A percentile compares a stretch with the other conserved stretches of the same genome.
Evolutionary conservation across 208 protist species (phyloP).

Genomic region (Wallacemonas rigidus): DNA sequence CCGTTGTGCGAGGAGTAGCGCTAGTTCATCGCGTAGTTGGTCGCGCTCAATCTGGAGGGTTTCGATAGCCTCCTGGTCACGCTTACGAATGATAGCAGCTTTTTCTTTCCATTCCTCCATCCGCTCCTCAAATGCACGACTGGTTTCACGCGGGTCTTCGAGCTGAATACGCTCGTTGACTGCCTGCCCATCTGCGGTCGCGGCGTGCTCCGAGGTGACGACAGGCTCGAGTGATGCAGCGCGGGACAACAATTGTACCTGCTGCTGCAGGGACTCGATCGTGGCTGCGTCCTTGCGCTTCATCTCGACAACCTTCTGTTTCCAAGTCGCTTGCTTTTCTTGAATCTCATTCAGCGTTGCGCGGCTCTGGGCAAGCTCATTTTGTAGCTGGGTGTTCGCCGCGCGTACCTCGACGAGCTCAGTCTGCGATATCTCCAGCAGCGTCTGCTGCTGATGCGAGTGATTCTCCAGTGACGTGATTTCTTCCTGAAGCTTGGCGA

Average conservation of each 20-base stretch:
- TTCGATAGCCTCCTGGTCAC: slow-evolving; percentile 29
- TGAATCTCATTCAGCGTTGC: slow-evolving; percentile 16
- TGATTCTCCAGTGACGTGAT: slow-evolving; percentile 38
- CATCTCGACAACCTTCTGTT: slow-evolving; percentile 53
- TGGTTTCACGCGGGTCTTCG: slow-evolving; percentile 25
- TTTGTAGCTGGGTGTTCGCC: slow-evolving; percentile 16
- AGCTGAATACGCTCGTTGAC: slow-evolving; percentile 20
- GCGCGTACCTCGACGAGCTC: slow-evolving; percentile 22
- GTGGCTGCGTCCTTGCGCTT: slow-evolving; percentile 47
- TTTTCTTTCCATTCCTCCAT: slow-evolving; percentile 34
- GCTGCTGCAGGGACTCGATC: slow-evolving; percentile 33
- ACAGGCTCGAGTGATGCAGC: neutral
- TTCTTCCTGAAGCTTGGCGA: slow-evolving; percentile 23
- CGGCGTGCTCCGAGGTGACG: neutral
- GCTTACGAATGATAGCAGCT: slow-evolving; percentile 14
- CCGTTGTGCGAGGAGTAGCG: slow-evolving; percentile 6
- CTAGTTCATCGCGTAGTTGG: slow-evolving; percentile 20
- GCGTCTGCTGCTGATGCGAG: slow-evolving; percentile 23
- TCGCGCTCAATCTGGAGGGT: slow-evolving; percentile 24
- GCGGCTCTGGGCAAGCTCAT: slow-evolving; percentile 19
- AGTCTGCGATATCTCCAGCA: slow-evolving; percentile 22
- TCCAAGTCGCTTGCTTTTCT: slow-evolving; percentile 37
- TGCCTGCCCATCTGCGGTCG: neutral
- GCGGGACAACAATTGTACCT: slow-evolving; percentile 23
- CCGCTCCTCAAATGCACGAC: slow-evolving; percentile 25